Evolutionary conservation across 768 basidiomycete genomes (phyloP).

Genomic region (Serendipita sp.): DNA sequence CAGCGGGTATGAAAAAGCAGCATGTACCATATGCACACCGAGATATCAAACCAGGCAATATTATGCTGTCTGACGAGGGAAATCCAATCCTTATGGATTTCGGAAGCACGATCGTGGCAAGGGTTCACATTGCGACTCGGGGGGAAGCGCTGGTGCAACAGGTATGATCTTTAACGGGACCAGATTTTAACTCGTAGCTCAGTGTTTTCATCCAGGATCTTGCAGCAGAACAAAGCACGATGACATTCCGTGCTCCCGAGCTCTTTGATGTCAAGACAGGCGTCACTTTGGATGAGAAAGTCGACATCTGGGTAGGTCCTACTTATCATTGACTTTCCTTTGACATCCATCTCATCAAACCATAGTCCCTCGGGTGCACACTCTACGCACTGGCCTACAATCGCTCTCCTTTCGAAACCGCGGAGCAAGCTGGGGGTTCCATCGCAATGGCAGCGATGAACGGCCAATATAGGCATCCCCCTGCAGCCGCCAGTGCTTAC

Average conservation of each 20-base stretch:
- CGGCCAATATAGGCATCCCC: slow-evolving; percentile 81
- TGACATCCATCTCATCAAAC: background rate
- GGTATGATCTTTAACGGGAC: slow-evolving; percentile 24
- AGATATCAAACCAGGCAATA: slow-evolving; percentile 91
- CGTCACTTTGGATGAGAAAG: slow-evolving; percentile 73
- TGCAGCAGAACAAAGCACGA: slow-evolving; percentile 94
- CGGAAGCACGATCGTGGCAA: slow-evolving; percentile 77
- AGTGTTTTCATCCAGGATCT: slow-evolving; percentile 42
- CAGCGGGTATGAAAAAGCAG: slow-evolving; percentile 28
- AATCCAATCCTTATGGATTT: slow-evolving; percentile 96
- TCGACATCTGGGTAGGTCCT: slow-evolving; percentile 79
- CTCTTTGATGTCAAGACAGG: slow-evolving; percentile 96
- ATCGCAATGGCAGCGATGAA: slow-evolving; percentile 96
- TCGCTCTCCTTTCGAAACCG: slow-evolving; percentile 93
- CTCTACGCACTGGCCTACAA: slow-evolving; percentile 89
- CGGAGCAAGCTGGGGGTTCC: slow-evolving; percentile 80
- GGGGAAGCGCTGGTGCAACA: slow-evolving; percentile 83
- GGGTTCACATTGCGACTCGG: slow-evolving; percentile 65
- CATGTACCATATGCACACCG: slow-evolving; percentile 87
- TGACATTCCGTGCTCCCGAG: slow-evolving; percentile 97
- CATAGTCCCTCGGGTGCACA: slow-evolving; percentile 86
- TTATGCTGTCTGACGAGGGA: slow-evolving; percentile 93
- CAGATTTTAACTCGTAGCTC: slow-evolving; percentile 1
- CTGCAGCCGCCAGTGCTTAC: slow-evolving; percentile 44
- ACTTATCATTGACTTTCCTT: slow-evolving; percentile 10